Evolutionary conservation across 1,284 basidiomycete species (phyloP), one percentile per base, ranked within the genome.

Genomic region (Trametes sp.): DNA sequence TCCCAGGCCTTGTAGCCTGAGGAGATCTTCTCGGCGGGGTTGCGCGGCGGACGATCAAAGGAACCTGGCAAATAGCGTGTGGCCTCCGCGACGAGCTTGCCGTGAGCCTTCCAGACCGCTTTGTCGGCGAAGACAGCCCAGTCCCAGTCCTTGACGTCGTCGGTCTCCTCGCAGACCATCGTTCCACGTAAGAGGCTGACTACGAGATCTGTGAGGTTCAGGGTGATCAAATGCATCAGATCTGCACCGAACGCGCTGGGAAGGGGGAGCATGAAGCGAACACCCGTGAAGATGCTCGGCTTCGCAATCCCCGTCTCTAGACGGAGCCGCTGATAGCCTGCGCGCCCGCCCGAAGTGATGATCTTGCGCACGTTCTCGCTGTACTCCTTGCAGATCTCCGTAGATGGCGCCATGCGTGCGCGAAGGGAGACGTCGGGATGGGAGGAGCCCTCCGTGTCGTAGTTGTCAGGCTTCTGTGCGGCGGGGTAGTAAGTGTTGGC

Each of bases 81-180:
- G 1, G 64, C 64, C 28, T n/a, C 48, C 4, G 65, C 72, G 42
- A 75, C 70, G 0, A 24, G 38, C 23, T 55, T 13, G 1, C 73
- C 80, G 70, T 82, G 80, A 7, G 38, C 45, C 16, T 63, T 68
- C 81, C 81, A 81, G 0, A 56, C 45, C 1, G 33, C 48, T 64
- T 14, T 76, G 72, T 51, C 48, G 19, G 23, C 59, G 4, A 80
- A 64, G 0, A 73, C 66, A 6, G 64, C 72, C 77, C 78, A 81
- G 26, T 68, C 65, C 80, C 80, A 81, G 8, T 7, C 14, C 42
- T 0, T 65, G 61, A 7, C 14, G 19, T 41, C 38, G 16, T 41
- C 38, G 19, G 38, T 41, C 4, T 16, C 19, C 14, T 41, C 38
- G 19, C 38, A 41, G 4, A 4, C 7, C 38, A 41, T 7, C 5